Evolutionary conservation across 345 rosid species (phyloP), one percentile per base, ranked within the genome.

Genomic region (Mercurialis annua): DNA sequence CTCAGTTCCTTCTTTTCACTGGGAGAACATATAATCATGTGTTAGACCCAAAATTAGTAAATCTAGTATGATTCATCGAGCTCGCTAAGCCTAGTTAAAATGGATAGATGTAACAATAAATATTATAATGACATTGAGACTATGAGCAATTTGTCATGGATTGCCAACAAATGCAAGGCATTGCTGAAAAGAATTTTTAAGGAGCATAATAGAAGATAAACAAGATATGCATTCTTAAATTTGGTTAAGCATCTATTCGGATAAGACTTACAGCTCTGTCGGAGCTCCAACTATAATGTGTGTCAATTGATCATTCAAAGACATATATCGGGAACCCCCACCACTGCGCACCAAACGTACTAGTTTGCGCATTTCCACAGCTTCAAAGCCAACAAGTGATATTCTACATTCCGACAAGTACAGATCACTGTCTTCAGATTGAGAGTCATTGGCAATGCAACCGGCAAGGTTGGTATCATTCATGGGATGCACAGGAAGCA

Each of bases 321-420:
- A 73, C 68, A 84, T 69, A 81, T 83, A 89, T 62, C 93, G 89
- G 10, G 97, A 91, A 53, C 86, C 97, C 73, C 96, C 99, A 70
- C 97, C 95, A 82, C 71, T 77, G 8, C 90, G 86, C 73, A 84
- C 83, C 81, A 91, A 80, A 79, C 78, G 81, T 66, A 91, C 87
- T 72, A 87, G 82, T 76, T 81, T 89, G 63, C 92, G 92, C 85
- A 89, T 73, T 76, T 83, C 95, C 78, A 81, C 79, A 78, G 87
- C 85, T 84, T 84, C 90, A 85, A 91, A 89, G n/a, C 97, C 97
- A 75, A 86, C 76, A 47, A 94, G 81, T 38, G 81, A 75, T 77
- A 94, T 80, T 71, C 82, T 81, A 74, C 97, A 91, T 44, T 89
- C 96, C 60, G 97, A 91, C 82, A 94, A 80, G 84, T 94, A 91